These are phyloP conservation scores for Lomentospora prolificans DNA, from an alignment of 2,329 filamentous ascomycete species.

Conservation along the genomic window DNA sequence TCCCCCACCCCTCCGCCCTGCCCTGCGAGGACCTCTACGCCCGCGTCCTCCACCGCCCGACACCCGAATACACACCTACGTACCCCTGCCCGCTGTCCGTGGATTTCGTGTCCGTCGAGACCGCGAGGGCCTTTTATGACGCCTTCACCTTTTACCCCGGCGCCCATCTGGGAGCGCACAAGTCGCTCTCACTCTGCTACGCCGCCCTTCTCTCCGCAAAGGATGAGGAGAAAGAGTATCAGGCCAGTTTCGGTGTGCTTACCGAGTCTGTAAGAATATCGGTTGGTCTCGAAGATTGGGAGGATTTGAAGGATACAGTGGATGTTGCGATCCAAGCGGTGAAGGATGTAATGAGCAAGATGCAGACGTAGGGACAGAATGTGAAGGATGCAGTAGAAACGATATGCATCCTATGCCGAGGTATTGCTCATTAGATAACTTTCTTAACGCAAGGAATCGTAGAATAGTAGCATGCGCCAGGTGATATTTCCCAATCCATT, in stretches of 20 bases:
- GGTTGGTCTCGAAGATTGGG: conserved; percentile 35
- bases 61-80: conserved; percentile 38
- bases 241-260: conserved; percentile 26
- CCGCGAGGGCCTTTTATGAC: conserved; percentile 39
- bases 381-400: conserved; percentile 27
- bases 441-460: too few species aligned
- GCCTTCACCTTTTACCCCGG: conserved; percentile 36
- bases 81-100: conserved; percentile 46
- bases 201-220: conserved; percentile 33
- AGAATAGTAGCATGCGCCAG: too few species aligned
- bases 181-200: conserved; percentile 39
- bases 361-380: conserved; percentile 17
- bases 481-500: background rate
- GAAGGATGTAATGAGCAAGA: background rate
- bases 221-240: conserved; percentile 24
- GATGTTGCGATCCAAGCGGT: conserved; percentile 22
- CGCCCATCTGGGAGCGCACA: conserved; percentile 43
- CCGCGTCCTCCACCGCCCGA: conserved; percentile 24
- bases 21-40: conserved; percentile 21
- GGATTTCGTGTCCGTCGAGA: conserved; percentile 33
- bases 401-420: background rate
- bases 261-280: conserved; percentile 34
- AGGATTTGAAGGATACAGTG: conserved; percentile 30
- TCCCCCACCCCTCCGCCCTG: conserved; percentile 34
- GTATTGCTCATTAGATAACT: background rate